Base-by-base conservation (phyloP, 2,329 filamentous ascomycete genomes). In the Monosporascus sp. region DNA sequence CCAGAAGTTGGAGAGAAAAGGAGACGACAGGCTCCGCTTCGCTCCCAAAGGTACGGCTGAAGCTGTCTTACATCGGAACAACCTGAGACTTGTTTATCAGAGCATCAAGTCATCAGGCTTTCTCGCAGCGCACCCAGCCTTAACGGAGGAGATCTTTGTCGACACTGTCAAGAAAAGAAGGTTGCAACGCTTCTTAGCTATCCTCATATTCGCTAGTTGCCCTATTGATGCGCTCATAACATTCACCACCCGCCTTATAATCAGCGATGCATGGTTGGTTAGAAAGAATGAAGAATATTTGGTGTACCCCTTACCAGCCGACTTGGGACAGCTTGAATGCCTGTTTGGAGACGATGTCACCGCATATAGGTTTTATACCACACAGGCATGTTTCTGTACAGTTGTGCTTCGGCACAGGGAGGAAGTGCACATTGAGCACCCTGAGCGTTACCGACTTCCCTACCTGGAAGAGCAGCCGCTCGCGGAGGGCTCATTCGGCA, bases 311-410 rank as follows among this genome's bases (percentile, higher is more conserved):
- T 48, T 67, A 20, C 63, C 63, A 8, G 56, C 55, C 6, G 49
- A 50, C 17, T 55, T 55, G 6, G 35, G 25, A 9, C 55, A 61
- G 37, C 57, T 65, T 7, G 44, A 57, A n/a, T 38, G 55, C 6
- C 27, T 67, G 37, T 59, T 66, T 22, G 57, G 52, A 38, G 58
- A 59, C 49, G 52, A 52, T 2, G 50, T 57, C 5, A 57, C 58
- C 8, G 63, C 60, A 2, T 63, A 62, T 39, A 58, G 62, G 18
- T 72, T 71, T 46, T 63, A 63, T 48, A 52, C 57, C n/a, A 59
- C 56, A 5, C 69, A 70, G 41, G 58, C 65, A 11, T 65, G 58
- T 37, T 70, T 71, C 54, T 68, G 67, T 50, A 60, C 69, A 1
- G 61, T 70, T 18, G 60, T 64, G 0, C 53, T 72, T 22, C 53